Base-by-base conservation (phyloP, 345 rosid species). In the Carallia brachiata region DNA sequence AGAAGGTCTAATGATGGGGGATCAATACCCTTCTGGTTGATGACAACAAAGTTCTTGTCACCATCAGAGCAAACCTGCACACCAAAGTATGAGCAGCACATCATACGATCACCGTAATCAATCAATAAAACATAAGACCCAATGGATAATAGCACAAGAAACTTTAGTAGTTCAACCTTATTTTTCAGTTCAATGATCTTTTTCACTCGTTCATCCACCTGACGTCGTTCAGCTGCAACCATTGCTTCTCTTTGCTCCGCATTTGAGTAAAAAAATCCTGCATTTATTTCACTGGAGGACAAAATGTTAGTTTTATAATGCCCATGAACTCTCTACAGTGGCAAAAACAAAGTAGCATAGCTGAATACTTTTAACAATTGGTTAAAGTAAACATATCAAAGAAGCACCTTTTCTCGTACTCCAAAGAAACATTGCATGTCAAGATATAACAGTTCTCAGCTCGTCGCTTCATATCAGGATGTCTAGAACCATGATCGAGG, bases 191-290 rank as follows among this genome's bases (percentile, higher is more conserved):
- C 99, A 72, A 95, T 95, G 71, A 95, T 89, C 72, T 81, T 92
- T 78, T 69, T 73, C 52, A 92, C 97, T 86, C 93, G 85, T 69
- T 92, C 97, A 66, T 95, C 97, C 70, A 92, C 97, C 5, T 88
- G 82, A 52, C 82, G 93, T 84, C 99, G 79, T 84, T 95, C 97
- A 64, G 97, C 99, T 53, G 87, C 80, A 85, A 95, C 89, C 99
- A 95, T 95, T 31, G 97, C 91, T 84, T 95, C 99, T 79, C 99
- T 87, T 80, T 95, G 99, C 74, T 92, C 97, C 1, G 97, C 97
- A 70, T 85, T 95, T 19, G 99, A 95, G 88, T 95, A 95, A 90
- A 95, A 95, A 83, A 95, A 95, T 6, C 97, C 99, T 81, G 99
- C 97, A 86, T 95, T 95, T 67, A 95, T 85, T 84, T 95, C 99